A percentile compares a stretch with the other conserved stretches of the same genome.
Conservation (phyloP, 2,329 filamentous ascomycete genomes). For the Rutstroemia sydowiana region DNA sequence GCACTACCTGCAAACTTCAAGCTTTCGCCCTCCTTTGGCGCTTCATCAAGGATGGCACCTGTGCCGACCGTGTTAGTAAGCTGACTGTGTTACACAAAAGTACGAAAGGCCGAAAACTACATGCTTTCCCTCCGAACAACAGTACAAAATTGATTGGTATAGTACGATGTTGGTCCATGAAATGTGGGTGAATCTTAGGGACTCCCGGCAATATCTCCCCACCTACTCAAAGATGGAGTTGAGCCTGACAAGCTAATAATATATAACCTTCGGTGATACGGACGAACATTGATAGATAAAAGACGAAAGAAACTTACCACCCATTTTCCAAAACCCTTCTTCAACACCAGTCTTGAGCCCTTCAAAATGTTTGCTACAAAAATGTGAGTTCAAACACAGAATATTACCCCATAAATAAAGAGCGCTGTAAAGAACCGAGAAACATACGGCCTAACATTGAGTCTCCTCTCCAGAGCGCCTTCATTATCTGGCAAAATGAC, state of each 20-base stretch:
- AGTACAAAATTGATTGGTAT: too few relatives aligned
- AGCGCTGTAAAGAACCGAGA: not conserved
- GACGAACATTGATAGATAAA: not conserved
- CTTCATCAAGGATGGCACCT: constrained; percentile 61
- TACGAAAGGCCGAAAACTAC: too few relatives aligned
- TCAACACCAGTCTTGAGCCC: constrained; percentile 43
- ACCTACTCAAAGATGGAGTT: too few relatives aligned
- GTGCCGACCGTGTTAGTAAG: not conserved
- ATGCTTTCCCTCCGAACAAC: too few relatives aligned
- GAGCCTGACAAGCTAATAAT: too few relatives aligned
- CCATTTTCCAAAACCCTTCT: constrained; percentile 53
- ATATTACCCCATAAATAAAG: not conserved
- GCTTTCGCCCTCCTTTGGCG: constrained; percentile 53
- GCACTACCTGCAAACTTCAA: constrained; percentile 55
- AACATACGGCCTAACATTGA: constrained; percentile 52
- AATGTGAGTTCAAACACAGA: not conserved
- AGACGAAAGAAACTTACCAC: constrained; percentile 31
- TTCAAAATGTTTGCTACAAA: constrained; percentile 30
- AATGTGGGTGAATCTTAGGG: too few relatives aligned
- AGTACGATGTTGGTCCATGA: too few relatives aligned
- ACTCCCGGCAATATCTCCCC: too few relatives aligned
- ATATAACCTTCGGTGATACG: too few relatives aligned
- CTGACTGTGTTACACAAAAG: not conserved
- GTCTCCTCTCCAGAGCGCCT: constrained; percentile 50
- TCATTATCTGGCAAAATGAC: constrained; percentile 62